Base-by-base conservation (phyloP, 179 eudicot genomes). In the Drosera spatulata region DNA sequence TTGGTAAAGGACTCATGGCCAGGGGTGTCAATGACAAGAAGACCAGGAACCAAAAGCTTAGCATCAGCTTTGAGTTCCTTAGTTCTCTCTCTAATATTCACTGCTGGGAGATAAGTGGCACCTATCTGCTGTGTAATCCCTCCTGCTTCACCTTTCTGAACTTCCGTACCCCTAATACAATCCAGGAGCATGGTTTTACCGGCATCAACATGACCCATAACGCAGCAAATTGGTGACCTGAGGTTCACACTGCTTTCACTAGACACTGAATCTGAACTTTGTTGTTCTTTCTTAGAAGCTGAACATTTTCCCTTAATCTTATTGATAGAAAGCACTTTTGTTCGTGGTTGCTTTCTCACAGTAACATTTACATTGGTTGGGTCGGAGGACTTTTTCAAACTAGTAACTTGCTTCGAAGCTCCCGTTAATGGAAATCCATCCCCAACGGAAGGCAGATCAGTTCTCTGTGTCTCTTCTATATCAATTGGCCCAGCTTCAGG, bases 81-180 rank as follows among this genome's bases (percentile, higher is more conserved):
- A 12, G 96, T 91, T 67, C 97, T 82, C 52, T 91, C 96, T 14
- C 97, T 79, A 41, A 91, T 83, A 64, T 91, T 88, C 66, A 77
- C 85, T 50, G 97, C 94, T 49, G 96, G 97, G 64, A 91, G 83
- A 69, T 88, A 91, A 6, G 97, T 88, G n/a, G 97, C 97, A 59
- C 97, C 91, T 61, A 88, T 91, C 69, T 91, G 96, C 66, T 91
- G 97, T 14, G 97, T 91, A 72, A 85, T 91, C 59, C 97, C 97
- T 68, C 97, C 97, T 67, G 96, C 97, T 69, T 91, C 96, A 71
- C 97, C 97, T 80, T 85, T 95, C 73, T 91, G 97, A 62, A 91
- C 96, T 71, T 88, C 85, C 50, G 96, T 91, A 52, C 95, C 94
- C 60, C 97, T 75, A 53, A 91, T 88, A 65, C 97, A 88, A 73